These are phyloP conservation scores for Trichophyton equinum DNA, from an alignment of 2,329 filamentous ascomycete genomes.

Conservation along the genomic window DNA sequence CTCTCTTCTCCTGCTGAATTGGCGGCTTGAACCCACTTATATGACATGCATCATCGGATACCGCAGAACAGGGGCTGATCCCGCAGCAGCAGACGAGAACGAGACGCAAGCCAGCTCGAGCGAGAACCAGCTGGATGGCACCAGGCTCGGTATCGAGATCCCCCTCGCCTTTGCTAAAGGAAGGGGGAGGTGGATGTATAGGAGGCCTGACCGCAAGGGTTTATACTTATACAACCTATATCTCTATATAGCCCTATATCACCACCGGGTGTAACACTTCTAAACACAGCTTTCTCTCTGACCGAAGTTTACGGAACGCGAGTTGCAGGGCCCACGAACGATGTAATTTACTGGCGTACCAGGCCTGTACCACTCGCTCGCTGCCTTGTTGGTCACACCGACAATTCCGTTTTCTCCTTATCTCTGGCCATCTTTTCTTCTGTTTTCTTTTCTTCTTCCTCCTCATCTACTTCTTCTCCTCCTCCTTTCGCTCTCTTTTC, in stretches of 20 bases:
- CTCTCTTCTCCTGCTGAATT: conserved; percentile 2
- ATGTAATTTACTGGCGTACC: conserved; percentile 1
- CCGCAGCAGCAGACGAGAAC: conserved; percentile 1
- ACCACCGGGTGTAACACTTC: neutral
- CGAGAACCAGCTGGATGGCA: conserved; percentile 1
- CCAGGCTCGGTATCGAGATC: neutral
- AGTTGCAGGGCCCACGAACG: neutral
- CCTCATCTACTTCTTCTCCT: no score
- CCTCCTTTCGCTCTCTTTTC: neutral
- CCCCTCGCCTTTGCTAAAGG: neutral
- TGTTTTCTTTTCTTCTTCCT: neutral
- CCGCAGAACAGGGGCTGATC: conserved; percentile 2
- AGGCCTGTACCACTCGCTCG: neutral
- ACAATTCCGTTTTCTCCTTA: neutral
- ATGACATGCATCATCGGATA: conserved; percentile 5
- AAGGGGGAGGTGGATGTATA: neutral
- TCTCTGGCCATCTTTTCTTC: neutral
- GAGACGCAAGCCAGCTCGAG: neutral
- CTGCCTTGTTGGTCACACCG: neutral
- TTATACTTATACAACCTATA: neutral
- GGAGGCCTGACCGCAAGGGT: neutral
- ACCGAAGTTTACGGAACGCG: neutral
- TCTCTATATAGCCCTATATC: neutral
- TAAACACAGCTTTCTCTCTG: neutral
- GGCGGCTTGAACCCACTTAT: conserved; percentile 3